phyloP scores from a whole-genome alignment of 2,329 filamentous ascomycete genomes.

The Aspergillus aculeatinus region DNA sequence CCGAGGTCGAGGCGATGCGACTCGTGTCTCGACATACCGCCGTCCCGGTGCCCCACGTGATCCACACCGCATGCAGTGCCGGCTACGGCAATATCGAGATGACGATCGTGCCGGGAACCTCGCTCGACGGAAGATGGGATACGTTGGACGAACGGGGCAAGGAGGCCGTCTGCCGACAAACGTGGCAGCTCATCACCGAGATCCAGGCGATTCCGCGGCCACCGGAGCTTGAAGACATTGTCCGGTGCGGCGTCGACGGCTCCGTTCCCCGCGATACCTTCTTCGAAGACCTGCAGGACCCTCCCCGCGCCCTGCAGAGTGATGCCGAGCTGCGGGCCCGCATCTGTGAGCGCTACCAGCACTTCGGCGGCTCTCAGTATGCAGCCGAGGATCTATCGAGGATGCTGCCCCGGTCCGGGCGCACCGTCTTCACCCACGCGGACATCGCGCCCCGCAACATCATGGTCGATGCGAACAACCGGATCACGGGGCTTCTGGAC shows the following conservation, averaged over 20 bases:
- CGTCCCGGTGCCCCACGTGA: constrained; percentile 21
- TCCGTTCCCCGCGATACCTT: constrained; percentile 21
- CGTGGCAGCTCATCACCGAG: constrained; percentile 23
- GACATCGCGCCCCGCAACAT: constrained; percentile 38
- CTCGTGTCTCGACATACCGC: constrained; percentile 21
- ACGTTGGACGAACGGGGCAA: constrained; percentile 20
- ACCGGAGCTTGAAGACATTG: constrained; percentile 15
- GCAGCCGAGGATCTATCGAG: constrained; percentile 18
- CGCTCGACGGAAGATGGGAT: constrained; percentile 20
- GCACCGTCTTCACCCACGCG: constrained; percentile 34
- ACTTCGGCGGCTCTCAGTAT: constrained; percentile 22
- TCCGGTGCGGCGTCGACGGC: constrained; percentile 26
- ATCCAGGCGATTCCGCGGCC: constrained; percentile 18
- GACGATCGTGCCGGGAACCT: constrained; percentile 16
- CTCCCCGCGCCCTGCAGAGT: constrained; percentile 19
- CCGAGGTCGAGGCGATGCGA: constrained; percentile 24
- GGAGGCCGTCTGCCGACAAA: constrained; percentile 22
- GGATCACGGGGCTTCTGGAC: constrained; percentile 38
- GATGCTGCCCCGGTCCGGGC: constrained; percentile 25
- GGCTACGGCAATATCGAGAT: constrained; percentile 11
- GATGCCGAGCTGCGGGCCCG: constrained; percentile 23
- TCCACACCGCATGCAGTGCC: constrained; percentile 8
- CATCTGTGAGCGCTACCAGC: constrained; percentile 27
- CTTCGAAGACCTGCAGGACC: constrained; percentile 24
- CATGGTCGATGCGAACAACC: constrained; percentile 26